Base-by-base conservation (phyloP, 176 grass and related monocot genomes). In the Phragmites australis region DNA sequence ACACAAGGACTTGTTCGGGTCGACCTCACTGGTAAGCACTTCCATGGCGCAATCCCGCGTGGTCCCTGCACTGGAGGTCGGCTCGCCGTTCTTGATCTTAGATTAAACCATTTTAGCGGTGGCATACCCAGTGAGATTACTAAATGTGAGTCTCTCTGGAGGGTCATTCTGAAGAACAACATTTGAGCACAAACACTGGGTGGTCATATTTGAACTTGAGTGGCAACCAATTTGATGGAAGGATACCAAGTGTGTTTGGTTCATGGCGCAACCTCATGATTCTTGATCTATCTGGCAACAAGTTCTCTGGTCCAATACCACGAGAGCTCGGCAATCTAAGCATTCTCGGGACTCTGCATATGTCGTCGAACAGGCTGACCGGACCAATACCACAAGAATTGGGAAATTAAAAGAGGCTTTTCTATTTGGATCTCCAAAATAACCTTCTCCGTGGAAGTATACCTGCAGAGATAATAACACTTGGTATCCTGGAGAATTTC, bases 361-460 rank as follows among this genome's bases (percentile, higher is more conserved):
- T 88, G 43, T 76, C 90, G 3, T 82, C 82, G 1, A 92, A 92
- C 64, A 82, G 23, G 65, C 65, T 92, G 16, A 70, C 49, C 1
- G 90, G 86, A 62, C 46, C 56, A 29, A 82, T 92, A 82, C 90
- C 90, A 0, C 3, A 2, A 0, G 82, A 88, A 37, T 18, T 88
- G 16, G 73, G 71, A 4, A 61, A 79, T 12, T 92, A 78, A 64
- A 79, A 34, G 31, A 86, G 13, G 12, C 82, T 92, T 19, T 6
- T 78, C 29, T 0, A 0, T 37, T 64, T 92, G 57, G 82, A 88
- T 63, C 75, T 92, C 11, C 22, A 60, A 23, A 22, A 61, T 68
- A 92, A 92, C 57, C 54, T 81, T 13, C 72, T 92, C n/a, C 64
- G 63, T 40, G 90, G 90, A 54, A 77, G 69, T 21, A 83, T 92